Conservation (phyloP, 805 yeast genomes). For the Wickerhamomyces alni region DNA sequence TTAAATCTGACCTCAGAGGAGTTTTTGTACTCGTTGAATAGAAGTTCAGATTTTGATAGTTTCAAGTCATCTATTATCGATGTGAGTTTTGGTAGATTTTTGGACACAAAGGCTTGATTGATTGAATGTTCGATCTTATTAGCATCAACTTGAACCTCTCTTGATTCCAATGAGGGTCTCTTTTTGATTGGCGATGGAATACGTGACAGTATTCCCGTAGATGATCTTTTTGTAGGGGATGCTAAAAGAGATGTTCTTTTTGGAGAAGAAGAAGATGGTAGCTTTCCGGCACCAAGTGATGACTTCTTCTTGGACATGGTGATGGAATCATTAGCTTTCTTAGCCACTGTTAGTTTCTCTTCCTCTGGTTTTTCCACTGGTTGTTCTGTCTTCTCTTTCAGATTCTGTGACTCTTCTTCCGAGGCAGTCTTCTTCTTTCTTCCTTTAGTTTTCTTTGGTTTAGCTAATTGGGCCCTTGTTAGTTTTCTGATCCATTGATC, state of each 20-base stretch:
- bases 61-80: conserved; percentile 22
- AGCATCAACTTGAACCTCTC: conserved; percentile 6
- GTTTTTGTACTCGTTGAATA: conserved; percentile 16
- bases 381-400: not conserved
- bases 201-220: conserved; percentile 5
- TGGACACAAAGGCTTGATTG: conserved; percentile 13
- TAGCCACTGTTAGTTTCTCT: not conserved
- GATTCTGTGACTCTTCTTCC: not conserved
- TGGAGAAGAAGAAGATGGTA: conserved; percentile 3
- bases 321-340: no score
- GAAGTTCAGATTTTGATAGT: conserved; percentile 15
- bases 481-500: not conserved
- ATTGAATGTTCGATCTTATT: conserved; percentile 9
- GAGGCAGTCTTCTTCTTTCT: not conserved
- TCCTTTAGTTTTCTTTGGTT: not conserved
- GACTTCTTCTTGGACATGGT: not conserved
- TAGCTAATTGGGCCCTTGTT: not conserved
- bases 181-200: conserved; percentile 17
- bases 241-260: conserved; percentile 1
- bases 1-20: conserved; percentile 17
- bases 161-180: conserved; percentile 3
- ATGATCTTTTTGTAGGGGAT: conserved; percentile 5
- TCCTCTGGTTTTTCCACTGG: not conserved
- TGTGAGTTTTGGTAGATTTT: conserved; percentile 15
- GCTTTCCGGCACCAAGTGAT: not conserved